A percentile compares a stretch with the other conserved stretches of the same genome.
Evolutionary conservation across 78 protist species (phyloP).

Genomic region (Dictyostelium firmibasis): DNA sequence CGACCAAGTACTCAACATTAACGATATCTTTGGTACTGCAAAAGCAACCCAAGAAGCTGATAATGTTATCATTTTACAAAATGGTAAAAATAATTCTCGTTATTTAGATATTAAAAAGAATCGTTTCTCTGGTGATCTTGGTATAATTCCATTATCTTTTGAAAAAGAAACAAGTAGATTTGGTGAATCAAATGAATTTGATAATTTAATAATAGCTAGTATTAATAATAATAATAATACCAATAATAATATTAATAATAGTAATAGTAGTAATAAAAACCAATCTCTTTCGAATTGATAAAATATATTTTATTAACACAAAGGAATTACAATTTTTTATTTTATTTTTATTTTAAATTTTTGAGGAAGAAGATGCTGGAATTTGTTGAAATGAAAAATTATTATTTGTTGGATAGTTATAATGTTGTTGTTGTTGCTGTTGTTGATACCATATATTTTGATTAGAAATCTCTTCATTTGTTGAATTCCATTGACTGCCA

Average conservation of each 20-base stretch:
- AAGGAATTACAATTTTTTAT: background rate
- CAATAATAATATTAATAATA: background rate
- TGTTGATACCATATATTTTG: background rate
- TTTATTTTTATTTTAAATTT: background rate
- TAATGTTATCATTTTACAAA: slow-evolving; percentile 90
- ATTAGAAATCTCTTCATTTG: background rate
- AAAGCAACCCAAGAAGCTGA: slow-evolving; percentile 96
- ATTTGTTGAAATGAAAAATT: background rate
- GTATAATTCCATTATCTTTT: slow-evolving; percentile 80
- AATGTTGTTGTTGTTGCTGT: background rate
- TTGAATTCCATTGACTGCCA: background rate
- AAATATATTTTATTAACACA: background rate
- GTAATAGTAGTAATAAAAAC: too few species aligned
- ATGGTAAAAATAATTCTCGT: background rate
- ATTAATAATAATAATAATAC: background rate
- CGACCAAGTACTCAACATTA: slow-evolving; percentile 3
- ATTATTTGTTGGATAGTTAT: background rate
- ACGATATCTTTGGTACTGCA: slow-evolving; percentile 91
- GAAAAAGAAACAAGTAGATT: slow-evolving; percentile 69
- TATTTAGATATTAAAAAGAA: slow-evolving; percentile 88
- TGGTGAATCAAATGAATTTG: background rate
- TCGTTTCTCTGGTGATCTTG: slow-evolving; percentile 87
- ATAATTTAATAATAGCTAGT: background rate
- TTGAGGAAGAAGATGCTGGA: background rate
- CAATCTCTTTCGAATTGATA: background rate